Evolutionary conservation across 257 asterid genomes (phyloP).

Genomic region (Nicotiana tomentosiformis): DNA sequence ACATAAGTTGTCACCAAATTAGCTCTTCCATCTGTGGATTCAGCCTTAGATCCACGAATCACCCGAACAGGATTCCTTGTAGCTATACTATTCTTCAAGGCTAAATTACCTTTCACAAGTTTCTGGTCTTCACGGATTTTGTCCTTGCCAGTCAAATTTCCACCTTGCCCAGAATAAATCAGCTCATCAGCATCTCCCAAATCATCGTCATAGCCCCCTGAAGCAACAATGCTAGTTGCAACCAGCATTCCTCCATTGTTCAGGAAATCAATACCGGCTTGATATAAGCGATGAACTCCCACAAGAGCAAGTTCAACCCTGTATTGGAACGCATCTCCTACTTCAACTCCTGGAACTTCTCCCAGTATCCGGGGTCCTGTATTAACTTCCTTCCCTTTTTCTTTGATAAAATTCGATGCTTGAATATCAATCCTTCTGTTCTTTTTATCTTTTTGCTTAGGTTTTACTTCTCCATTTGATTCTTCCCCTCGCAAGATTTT

Average conservation of each 20-base stretch:
- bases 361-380: conserved; percentile 37
- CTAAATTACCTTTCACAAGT: conserved; percentile 76
- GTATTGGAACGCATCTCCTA: conserved; percentile 86
- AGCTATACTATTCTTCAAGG: conserved; percentile 50
- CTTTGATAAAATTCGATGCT: conserved; percentile 43
- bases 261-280: conserved; percentile 65
- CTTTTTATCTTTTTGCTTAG: conserved; percentile 14
- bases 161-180: conserved; percentile 81
- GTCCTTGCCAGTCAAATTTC: conserved; percentile 43
- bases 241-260: conserved; percentile 30
- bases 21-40: conserved; percentile 35
- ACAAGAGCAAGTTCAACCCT: conserved; percentile 77
- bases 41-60: conserved; percentile 65
- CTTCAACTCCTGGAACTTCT: conserved; percentile 51
- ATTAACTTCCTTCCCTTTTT: conserved; percentile 44
- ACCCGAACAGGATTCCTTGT: conserved; percentile 72
- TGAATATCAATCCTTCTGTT: conserved; percentile 53
- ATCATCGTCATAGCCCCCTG: conserved; percentile 72
- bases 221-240: conserved; percentile 73
- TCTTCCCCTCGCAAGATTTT: conserved; percentile 82
- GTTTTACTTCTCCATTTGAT: conserved; percentile 36
- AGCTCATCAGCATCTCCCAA: conserved; percentile 53
- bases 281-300: conserved; percentile 70
- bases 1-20: conserved; percentile 48
- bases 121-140: conserved; percentile 71